Percentiles rank a stretch among this genome's conserved stretches.
These are phyloP conservation scores for Quercus mongolica DNA, from an alignment of 306 rosid species.

Conservation along the genomic window DNA sequence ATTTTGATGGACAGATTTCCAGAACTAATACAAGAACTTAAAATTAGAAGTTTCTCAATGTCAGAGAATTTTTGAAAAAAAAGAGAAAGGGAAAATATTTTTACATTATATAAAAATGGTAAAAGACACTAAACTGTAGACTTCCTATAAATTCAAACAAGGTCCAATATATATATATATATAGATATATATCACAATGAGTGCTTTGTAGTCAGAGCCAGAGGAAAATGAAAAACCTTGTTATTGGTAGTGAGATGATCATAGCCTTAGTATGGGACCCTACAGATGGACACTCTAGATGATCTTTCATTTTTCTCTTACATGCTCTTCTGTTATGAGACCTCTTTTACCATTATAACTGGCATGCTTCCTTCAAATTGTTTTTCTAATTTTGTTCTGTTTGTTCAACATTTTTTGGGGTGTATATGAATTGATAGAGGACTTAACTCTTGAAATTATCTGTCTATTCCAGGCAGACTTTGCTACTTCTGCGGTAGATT, in stretches of 20 bases:
- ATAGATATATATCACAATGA: too few relatives aligned
- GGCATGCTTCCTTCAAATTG: not conserved
- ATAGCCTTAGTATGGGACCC: not conserved
- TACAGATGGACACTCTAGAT: not conserved
- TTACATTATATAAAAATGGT: too few relatives aligned
- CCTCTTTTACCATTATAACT: not conserved
- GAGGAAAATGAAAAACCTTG: not conserved
- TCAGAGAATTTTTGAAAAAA: not conserved
- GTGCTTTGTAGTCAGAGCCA: not conserved
- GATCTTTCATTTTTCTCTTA: not conserved
- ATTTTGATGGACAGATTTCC: not conserved
- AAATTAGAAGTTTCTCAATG: not conserved
- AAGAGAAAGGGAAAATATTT: too few relatives aligned
- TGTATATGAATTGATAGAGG: constrained; percentile 1
- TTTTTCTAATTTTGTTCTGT: not conserved
- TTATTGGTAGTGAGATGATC: not conserved
- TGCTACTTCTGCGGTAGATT: constrained; percentile 94
- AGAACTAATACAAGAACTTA: not conserved
- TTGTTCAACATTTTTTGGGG: not conserved
- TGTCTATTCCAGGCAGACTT: constrained; percentile 79
- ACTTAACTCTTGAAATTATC: constrained; percentile 23
- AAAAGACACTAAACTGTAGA: too few relatives aligned
- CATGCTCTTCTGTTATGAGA: not conserved
- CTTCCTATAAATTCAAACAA: too few relatives aligned
- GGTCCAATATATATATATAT: too few relatives aligned